Evolutionary conservation across 805 yeast species (phyloP).

Genomic region (Hanseniaspora taiwanica): DNA sequence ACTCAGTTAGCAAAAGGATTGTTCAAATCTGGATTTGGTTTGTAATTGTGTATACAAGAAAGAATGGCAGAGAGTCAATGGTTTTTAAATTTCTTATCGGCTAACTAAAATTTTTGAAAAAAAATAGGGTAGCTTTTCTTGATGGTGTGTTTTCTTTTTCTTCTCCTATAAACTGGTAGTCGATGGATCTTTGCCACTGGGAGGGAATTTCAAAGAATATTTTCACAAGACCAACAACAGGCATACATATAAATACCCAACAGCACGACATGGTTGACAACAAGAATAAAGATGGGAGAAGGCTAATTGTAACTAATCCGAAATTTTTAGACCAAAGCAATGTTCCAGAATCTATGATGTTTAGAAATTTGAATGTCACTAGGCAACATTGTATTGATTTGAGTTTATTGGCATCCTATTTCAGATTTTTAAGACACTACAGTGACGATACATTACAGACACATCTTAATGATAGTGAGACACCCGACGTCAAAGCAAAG

Average conservation of each 20-base stretch:
- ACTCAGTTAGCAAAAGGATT: constrained; percentile 38
- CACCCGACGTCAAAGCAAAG: constrained; percentile 12
- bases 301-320: background rate
- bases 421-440: constrained; percentile 18
- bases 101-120: too few relatives aligned
- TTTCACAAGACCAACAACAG: too few relatives aligned
- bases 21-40: constrained; percentile 39
- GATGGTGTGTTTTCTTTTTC: too few relatives aligned
- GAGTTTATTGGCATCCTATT: constrained; percentile 18
- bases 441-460: constrained; percentile 36
- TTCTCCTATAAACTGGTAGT: too few relatives aligned
- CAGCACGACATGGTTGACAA: too few relatives aligned
- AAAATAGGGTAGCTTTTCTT: too few relatives aligned
- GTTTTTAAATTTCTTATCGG: too few relatives aligned
- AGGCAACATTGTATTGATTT: constrained; percentile 20
- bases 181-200: too few relatives aligned
- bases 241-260: too few relatives aligned
- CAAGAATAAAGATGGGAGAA: background rate
- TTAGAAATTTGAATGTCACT: constrained; percentile 12
- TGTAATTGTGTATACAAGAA: too few relatives aligned
- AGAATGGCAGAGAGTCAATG: too few relatives aligned
- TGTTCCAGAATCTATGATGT: background rate
- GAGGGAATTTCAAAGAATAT: too few relatives aligned
- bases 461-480: constrained; percentile 28
- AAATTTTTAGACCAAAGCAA: background rate